phyloP scores from a whole-genome alignment of 78 protist genomes.

The Dictyostelium citrinum region DNA sequence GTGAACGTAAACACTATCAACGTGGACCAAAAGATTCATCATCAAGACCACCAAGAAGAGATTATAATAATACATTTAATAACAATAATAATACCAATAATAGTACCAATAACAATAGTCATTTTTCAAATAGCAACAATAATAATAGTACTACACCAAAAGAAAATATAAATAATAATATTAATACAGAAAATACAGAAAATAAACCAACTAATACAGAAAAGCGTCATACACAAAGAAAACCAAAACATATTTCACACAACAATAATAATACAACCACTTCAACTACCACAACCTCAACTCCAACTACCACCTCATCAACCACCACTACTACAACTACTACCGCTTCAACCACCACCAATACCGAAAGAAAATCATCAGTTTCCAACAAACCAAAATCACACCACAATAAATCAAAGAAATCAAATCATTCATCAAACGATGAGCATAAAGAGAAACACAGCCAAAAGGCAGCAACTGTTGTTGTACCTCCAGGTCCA shows the following conservation, averaged over 20 bases:
- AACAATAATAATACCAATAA: neutral
- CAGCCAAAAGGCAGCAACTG: conserved; percentile 7
- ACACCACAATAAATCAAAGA: neutral
- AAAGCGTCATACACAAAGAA: neutral
- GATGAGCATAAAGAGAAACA: conserved; percentile 4
- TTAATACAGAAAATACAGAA: conserved; percentile 5
- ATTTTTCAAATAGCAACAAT: neutral
- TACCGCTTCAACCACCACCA: neutral
- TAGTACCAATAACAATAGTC: neutral
- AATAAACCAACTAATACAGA: neutral
- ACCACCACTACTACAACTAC: neutral
- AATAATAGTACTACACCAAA: neutral
- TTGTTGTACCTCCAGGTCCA: conserved; percentile 51
- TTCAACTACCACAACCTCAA: neutral
- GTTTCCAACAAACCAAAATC: neutral
- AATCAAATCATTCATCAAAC: neutral
- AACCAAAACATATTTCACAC: conserved; percentile 9
- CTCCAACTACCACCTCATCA: neutral
- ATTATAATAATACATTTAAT: neutral
- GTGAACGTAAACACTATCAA: conserved; percentile 12
- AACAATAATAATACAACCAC: neutral
- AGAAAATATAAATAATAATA: neutral
- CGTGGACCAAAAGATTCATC: conserved; percentile 19
- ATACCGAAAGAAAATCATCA: conserved; percentile 4
- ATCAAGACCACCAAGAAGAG: conserved; percentile 74